phyloP scores from a whole-genome alignment of 352 stramenopile species.

The Pythium biforme region DNA sequence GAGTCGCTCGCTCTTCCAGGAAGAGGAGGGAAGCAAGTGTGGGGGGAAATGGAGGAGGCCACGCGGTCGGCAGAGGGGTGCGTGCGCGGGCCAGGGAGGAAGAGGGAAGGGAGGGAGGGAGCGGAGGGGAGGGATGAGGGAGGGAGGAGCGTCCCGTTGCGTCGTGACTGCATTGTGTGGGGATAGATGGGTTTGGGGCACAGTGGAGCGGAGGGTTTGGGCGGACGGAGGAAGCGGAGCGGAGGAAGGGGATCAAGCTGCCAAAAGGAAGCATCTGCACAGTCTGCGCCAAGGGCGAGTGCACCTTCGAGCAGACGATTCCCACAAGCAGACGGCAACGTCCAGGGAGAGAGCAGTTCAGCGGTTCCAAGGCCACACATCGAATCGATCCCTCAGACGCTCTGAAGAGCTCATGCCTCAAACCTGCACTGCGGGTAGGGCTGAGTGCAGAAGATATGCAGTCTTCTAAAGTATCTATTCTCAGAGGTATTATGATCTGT shows the following conservation, averaged over 20 bases:
- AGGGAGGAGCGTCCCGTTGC: slow-evolving; percentile 16
- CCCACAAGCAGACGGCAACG: slow-evolving; percentile 16
- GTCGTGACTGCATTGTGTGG: background rate
- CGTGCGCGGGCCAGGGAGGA: background rate
- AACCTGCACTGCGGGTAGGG: slow-evolving; percentile 14
- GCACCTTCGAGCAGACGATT: slow-evolving; percentile 22
- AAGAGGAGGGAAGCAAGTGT: slow-evolving; percentile 29
- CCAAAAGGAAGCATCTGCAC: slow-evolving; percentile 1
- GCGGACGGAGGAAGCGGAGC: slow-evolving; percentile 7
- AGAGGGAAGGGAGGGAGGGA: slow-evolving; percentile 6
- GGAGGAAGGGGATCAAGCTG: slow-evolving; percentile 4
- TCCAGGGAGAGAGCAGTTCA: background rate
- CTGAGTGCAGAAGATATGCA: background rate
- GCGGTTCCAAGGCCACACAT: background rate
- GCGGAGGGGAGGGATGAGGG: background rate
- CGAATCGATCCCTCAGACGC: slow-evolving; percentile 14
- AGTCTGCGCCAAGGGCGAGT: slow-evolving; percentile 1
- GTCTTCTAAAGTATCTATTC: slow-evolving; percentile 4
- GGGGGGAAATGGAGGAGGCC: slow-evolving; percentile 1
- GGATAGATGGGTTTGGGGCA: slow-evolving; percentile 11
- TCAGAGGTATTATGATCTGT: background rate
- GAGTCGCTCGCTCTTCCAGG: slow-evolving; percentile 14
- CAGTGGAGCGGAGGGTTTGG: slow-evolving; percentile 1
- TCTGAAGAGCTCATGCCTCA: slow-evolving; percentile 10
- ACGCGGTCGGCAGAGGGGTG: background rate